These are phyloP conservation scores for Helotiales sp. DNA, from an alignment of 2,329 filamentous ascomycete species.

Conservation along the genomic window DNA sequence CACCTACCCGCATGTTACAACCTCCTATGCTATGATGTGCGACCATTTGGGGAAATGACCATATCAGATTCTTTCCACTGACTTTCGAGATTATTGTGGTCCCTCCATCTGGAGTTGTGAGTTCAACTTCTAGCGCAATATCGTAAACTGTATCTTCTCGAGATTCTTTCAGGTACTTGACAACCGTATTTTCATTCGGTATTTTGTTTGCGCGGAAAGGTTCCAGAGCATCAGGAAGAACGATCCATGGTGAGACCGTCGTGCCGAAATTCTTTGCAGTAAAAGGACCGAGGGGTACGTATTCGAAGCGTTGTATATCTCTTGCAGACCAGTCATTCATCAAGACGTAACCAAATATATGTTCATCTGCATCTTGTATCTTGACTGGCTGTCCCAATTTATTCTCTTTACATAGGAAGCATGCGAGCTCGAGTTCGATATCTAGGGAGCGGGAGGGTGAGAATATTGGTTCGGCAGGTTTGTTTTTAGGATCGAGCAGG, in stretches of 20 bases:
- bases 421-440: slow-evolving; percentile 78
- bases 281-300: slow-evolving; percentile 79
- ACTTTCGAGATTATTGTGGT: slow-evolving; percentile 60
- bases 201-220: slow-evolving; percentile 60
- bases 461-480: slow-evolving; percentile 62
- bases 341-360: slow-evolving; percentile 77
- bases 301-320: slow-evolving; percentile 84
- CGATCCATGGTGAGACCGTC: slow-evolving; percentile 77
- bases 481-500: slow-evolving; percentile 60
- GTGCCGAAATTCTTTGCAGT: slow-evolving; percentile 83
- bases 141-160: slow-evolving; percentile 61
- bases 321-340: slow-evolving; percentile 88
- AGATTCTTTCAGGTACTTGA: slow-evolving; percentile 66
- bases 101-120: slow-evolving; percentile 51
- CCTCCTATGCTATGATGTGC: slow-evolving; percentile 77
- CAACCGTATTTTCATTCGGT: slow-evolving; percentile 51
- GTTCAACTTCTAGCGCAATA: slow-evolving; percentile 67
- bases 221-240: slow-evolving; percentile 73
- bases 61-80: slow-evolving; percentile 69
- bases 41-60: slow-evolving; percentile 81
- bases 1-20: slow-evolving; percentile 71
- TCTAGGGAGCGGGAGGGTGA: slow-evolving; percentile 68
- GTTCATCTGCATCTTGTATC: slow-evolving; percentile 63
- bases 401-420: slow-evolving; percentile 68
- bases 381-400: slow-evolving; percentile 62